These are phyloP conservation scores for Pelargonium cotyledonis DNA, from an alignment of 441 rosid species.

Conservation along the genomic window DNA sequence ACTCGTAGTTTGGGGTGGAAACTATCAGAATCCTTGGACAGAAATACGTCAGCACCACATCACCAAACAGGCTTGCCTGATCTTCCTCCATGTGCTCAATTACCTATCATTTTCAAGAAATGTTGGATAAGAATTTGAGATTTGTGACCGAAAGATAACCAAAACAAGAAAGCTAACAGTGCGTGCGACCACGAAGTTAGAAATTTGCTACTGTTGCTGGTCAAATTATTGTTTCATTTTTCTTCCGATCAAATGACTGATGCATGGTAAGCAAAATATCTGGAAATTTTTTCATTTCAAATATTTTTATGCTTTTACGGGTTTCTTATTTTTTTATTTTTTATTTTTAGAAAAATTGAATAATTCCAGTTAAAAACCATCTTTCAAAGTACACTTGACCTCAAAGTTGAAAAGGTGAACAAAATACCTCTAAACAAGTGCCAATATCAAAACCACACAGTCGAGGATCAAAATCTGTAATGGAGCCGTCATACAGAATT, in stretches of 20 bases:
- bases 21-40: constrained; percentile 63
- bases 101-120: constrained; percentile 42
- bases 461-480: constrained; percentile 63
- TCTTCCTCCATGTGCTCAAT: constrained; percentile 99
- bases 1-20: constrained; percentile 91
- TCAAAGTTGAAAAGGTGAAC: constrained; percentile 11
- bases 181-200: too few relatives aligned
- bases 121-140: background rate
- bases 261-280: background rate
- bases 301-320: background rate
- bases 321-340: background rate
- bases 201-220: too few relatives aligned
- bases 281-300: background rate
- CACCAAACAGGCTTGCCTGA: constrained; percentile 66
- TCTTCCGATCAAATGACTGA: background rate
- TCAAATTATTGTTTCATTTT: too few relatives aligned
- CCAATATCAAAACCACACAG: constrained; percentile 64
- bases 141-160: background rate
- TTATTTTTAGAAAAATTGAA: background rate
- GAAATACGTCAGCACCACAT: constrained; percentile 52
- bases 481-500: constrained; percentile 79
- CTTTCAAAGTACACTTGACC: background rate
- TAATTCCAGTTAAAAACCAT: background rate
- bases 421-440: constrained; percentile 85
- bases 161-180: background rate